Conservation (phyloP, 306 rosid species). For the Lathyrus sativus region DNA sequence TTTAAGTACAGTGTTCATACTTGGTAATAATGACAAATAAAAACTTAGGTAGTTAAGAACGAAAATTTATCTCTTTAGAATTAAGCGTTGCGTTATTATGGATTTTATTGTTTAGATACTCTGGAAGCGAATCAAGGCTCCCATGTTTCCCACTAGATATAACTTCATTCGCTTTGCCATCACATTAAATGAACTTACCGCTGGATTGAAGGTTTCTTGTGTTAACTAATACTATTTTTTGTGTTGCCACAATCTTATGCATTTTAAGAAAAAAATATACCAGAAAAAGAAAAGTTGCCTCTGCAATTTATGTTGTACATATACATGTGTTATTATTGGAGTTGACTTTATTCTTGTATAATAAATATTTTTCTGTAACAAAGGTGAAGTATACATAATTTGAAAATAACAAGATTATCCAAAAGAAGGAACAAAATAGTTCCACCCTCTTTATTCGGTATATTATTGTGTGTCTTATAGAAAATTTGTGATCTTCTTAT, state of each 20-base stretch:
- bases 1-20: no score
- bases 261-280: not conserved
- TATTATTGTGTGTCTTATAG: not conserved
- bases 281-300: constrained; percentile 7
- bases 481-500: constrained; percentile 20
- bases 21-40: no score
- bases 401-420: not conserved
- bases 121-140: constrained; percentile 90
- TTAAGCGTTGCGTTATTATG: no score
- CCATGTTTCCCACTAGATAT: constrained; percentile 80
- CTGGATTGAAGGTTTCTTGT: constrained; percentile 82
- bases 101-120: constrained; percentile 43
- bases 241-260: constrained; percentile 14
- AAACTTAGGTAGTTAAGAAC: no score
- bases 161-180: constrained; percentile 94
- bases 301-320: no score
- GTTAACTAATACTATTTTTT: constrained; percentile 20
- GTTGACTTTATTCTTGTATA: not conserved
- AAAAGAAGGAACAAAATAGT: constrained; percentile 1
- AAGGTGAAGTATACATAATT: not conserved
- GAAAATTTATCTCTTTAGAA: no score
- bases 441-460: constrained; percentile 1
- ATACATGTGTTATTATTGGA: no score
- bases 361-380: not conserved
- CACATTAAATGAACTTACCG: constrained; percentile 85